These are phyloP conservation scores for Citrullus colocynthis DNA, from an alignment of 306 rosid species.

Conservation along the genomic window DNA sequence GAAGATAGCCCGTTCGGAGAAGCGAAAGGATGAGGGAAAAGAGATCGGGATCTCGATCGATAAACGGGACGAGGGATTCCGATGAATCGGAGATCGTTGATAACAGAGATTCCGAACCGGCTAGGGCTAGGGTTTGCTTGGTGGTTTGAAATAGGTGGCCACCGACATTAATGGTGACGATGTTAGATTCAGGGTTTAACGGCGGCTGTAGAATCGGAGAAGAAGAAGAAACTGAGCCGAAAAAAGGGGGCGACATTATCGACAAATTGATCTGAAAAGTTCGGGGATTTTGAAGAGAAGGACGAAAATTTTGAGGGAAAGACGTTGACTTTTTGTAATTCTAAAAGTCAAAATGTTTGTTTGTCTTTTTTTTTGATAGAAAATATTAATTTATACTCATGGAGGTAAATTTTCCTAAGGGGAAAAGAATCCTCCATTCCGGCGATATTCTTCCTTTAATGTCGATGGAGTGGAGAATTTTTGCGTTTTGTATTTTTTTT, in stretches of 20 bases:
- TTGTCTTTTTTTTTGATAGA: too few relatives aligned
- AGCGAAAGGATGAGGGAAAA: slow-evolving; percentile 78
- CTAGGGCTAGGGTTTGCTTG: slow-evolving; percentile 58
- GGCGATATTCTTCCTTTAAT: too few relatives aligned
- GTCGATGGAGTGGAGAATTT: too few relatives aligned
- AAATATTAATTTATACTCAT: too few relatives aligned
- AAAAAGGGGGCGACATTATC: neutral
- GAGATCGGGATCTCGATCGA: slow-evolving; percentile 83
- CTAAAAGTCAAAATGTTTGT: too few relatives aligned
- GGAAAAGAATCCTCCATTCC: too few relatives aligned
- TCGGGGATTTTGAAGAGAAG: too few relatives aligned
- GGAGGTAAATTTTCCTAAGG: too few relatives aligned
- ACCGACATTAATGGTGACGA: slow-evolving; percentile 73
- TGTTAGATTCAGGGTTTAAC: slow-evolving; percentile 10
- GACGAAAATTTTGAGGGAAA: neutral
- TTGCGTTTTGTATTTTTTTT: too few relatives aligned
- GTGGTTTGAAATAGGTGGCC: slow-evolving; percentile 86
- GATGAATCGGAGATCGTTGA: slow-evolving; percentile 26
- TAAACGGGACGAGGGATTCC: slow-evolving; percentile 35
- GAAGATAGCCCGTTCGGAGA: slow-evolving; percentile 80
- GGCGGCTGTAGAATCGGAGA: neutral
- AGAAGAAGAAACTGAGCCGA: neutral
- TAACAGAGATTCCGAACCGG: slow-evolving; percentile 49
- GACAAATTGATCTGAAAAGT: neutral
- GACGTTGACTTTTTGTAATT: neutral